Evolutionary conservation across 2,329 filamentous ascomycete genomes (phyloP), one percentile per base, ranked within the genome.

Genomic region (Ceratocystis smalleyi): DNA sequence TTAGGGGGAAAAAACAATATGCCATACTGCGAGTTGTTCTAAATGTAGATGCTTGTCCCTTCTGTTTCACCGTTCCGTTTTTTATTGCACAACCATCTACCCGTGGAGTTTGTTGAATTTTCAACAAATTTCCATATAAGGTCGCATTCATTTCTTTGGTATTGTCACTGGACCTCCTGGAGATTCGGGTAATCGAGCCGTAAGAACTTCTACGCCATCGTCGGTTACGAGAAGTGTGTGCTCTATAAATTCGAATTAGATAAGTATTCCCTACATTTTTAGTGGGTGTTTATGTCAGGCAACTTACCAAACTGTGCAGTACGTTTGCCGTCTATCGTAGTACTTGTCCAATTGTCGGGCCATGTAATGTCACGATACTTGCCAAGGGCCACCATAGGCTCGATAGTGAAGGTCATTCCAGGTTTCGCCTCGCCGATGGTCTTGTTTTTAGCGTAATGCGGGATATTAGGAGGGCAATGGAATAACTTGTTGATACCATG

Each of bases 341-440:
- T 89, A 75, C 91, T 96, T 0, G 94, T 99, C 94, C 94, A 99
- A 77, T 97, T 90, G 73, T 99, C 94, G 0, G 94, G 94, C 94
- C 94, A 99, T 0, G 91, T 97, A 73, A 94, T 87, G 72, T 99
- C 94, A 68, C 84, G 84, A 75, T 96, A 89, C 67, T 89, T 91
- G 66, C 94, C 94, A 64, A 96, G 75, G 49, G 90, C 91, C 73
- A 99, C 91, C 94, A 99, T 99, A 17, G 94, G 94, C 77, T 99
- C 94, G 67, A 99, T 99, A 0, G 94, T 99, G 71, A 99, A 99
- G 68, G 91, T 96, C 91, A 97, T 96, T 63, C 94, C 94, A 0
- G 89, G 86, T 77, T 96, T 96, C 67, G 91, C 94, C 70, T 88
- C 85, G 60, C 94, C 94, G 1, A 96, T 88, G 0, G 92, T 90